Base-by-base conservation (phyloP, 352 stramenopile genomes). In the Blastocystis sp. region DNA sequence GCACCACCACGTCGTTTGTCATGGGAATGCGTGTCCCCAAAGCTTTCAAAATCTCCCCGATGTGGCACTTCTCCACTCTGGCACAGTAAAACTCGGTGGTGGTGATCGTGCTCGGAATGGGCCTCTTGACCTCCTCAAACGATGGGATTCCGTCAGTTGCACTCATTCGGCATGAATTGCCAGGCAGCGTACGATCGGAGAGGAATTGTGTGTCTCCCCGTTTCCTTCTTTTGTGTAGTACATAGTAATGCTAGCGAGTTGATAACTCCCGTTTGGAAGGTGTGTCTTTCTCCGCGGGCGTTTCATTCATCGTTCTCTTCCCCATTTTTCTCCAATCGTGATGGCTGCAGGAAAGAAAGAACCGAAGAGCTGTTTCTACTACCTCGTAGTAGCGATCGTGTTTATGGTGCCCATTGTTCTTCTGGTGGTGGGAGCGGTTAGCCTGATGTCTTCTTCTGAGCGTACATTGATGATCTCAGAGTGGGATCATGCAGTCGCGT, bases 281-380 rank as follows among this genome's bases (percentile, higher is more conserved):
- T 34, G 28, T 34, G 28, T 34, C 28, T 34, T 34, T 34, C 28
- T 34, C 28, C 6, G 48, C 6, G 48, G 48, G 48, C 48, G 48
- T 57, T 57, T 57, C 48, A 14, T 14, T 57, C 48, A 17, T 57
- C 48, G 6, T 14, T 57, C 14, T 14, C 48, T 34, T 14, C 14
- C 6, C 48, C 48, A 57, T 57, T 17, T 57, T 57, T 57, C 48
- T 57, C 6, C 14, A 57, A 17, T 57, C 6, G 14, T 14, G 48
- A 57, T 57, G 48, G 48, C 48, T 57, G 48, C 48, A 57, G 14
- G 6, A 14, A 57, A 57, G 40, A 60, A 28, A 48, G n/a, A 76
- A 76, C 42, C 42, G 34, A 76, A 76, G 48, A 79, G 69, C 42
- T 34, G 48, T 40, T 79, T 45, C 69, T 79, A 79, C 40, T 79